Evolutionary conservation across 768 basidiomycete genomes (phyloP).

Genomic region (Strobilomyces confusus): DNA sequence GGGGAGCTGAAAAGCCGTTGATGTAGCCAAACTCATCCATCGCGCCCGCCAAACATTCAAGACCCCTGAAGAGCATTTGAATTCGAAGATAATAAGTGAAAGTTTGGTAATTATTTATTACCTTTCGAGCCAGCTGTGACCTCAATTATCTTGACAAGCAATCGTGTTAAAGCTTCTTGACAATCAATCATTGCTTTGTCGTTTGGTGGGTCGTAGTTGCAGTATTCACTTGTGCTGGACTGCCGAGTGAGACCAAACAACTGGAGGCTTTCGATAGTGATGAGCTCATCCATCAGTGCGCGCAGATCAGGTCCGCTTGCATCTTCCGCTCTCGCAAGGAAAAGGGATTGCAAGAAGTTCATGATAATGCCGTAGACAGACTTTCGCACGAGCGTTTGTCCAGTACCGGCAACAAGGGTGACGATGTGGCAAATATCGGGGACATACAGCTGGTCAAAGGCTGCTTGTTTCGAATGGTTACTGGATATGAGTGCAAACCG

Average conservation of each 20-base stretch:
- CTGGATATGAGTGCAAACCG: conserved; percentile 72
- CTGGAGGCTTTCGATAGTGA: conserved; percentile 51
- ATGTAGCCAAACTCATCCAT: conserved; percentile 88
- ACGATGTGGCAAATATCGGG: conserved; percentile 82
- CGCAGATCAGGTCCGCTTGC: conserved; percentile 55
- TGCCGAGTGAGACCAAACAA: conserved; percentile 71
- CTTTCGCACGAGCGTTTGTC: conserved; percentile 69
- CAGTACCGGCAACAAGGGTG: conserved; percentile 72
- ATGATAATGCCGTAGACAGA: conserved; percentile 79
- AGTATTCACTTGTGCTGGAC: conserved; percentile 67
- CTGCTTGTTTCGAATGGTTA: conserved; percentile 58
- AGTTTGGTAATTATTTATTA: conserved; percentile 34
- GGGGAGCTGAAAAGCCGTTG: conserved; percentile 86
- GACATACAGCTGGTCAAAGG: conserved; percentile 71
- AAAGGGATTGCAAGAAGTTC: conserved; percentile 78
- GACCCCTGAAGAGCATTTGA: conserved; percentile 45
- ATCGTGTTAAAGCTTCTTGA: conserved; percentile 59
- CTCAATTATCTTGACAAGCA: conserved; percentile 62
- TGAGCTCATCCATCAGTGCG: conserved; percentile 57
- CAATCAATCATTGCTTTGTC: conserved; percentile 57
- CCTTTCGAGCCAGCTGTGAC: conserved; percentile 66
- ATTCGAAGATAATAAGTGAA: not conserved
- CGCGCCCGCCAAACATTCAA: conserved; percentile 89
- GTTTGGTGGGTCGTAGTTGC: conserved; percentile 47
- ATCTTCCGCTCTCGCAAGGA: conserved; percentile 57